phyloP scores from a whole-genome alignment of 2,329 filamentous ascomycete genomes.

The Cadophora malorum region DNA sequence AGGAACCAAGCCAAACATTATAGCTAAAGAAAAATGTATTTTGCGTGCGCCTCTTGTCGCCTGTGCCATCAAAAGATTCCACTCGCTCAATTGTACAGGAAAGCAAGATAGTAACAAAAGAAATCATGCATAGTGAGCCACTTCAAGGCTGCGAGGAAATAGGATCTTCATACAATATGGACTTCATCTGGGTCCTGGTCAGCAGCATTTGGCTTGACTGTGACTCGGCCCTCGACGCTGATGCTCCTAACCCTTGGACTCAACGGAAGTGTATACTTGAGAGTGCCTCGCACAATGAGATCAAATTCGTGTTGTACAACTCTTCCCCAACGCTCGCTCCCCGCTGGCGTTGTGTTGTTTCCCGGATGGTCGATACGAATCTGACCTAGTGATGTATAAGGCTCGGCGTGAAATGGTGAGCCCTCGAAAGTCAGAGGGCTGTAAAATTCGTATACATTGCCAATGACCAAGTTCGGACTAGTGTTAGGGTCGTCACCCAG shows the following conservation, averaged over 20 bases:
- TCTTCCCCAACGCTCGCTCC: constrained; percentile 85
- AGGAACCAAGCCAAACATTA: constrained; percentile 24
- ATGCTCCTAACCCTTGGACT: constrained; percentile 66
- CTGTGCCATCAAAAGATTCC: constrained; percentile 22
- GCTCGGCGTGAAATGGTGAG: constrained; percentile 79
- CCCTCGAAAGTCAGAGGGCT: constrained; percentile 89
- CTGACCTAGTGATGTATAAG: constrained; percentile 78
- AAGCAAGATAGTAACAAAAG: constrained; percentile 36
- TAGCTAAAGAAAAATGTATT: constrained; percentile 25
- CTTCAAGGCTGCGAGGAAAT: constrained; percentile 15
- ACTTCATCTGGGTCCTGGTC: constrained; percentile 42
- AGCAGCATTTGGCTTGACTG: constrained; percentile 62
- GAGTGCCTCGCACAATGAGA: constrained; percentile 86
- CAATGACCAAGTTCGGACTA: constrained; percentile 88
- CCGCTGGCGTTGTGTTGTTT: constrained; percentile 83
- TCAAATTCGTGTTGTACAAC: constrained; percentile 93
- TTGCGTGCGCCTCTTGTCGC: constrained; percentile 31
- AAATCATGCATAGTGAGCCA: constrained; percentile 33
- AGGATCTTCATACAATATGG: constrained; percentile 33
- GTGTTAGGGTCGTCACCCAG: constrained; percentile 67
- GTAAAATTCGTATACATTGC: constrained; percentile 85
- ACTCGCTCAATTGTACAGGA: constrained; percentile 39
- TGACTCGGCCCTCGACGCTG: constrained; percentile 64
- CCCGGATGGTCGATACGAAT: constrained; percentile 83
- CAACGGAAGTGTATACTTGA: constrained; percentile 77